Conservation (phyloP, 2,329 filamentous ascomycete genomes). For the Colletotrichum ledebouriae region DNA sequence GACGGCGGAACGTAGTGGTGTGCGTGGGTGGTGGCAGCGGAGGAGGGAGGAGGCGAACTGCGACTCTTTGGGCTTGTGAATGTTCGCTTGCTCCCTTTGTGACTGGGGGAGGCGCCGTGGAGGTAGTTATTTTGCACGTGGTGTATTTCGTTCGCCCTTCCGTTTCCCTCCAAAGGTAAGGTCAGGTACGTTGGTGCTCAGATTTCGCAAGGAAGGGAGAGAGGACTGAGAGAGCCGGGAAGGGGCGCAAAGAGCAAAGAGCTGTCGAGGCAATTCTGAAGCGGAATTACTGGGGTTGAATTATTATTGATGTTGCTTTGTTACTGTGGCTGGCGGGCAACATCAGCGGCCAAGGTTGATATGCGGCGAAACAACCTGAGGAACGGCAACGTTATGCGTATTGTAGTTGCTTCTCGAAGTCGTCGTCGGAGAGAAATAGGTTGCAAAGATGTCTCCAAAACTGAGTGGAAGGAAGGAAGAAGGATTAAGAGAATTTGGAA, state of each 20-base stretch:
- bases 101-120: neutral
- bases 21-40: conserved; percentile 6
- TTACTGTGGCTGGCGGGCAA: conserved; percentile 11
- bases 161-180: neutral
- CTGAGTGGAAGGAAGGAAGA: neutral
- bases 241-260: neutral
- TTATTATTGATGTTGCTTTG: conserved; percentile 9
- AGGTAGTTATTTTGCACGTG: neutral
- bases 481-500: conserved; percentile 11
- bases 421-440: neutral
- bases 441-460: neutral
- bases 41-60: conserved; percentile 19
- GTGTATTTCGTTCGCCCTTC: conserved; percentile 8
- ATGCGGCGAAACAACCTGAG: conserved; percentile 9
- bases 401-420: neutral
- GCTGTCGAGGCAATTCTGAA: neutral
- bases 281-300: conserved; percentile 5
- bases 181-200: conserved; percentile 8
- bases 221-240: neutral
- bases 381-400: conserved; percentile 4
- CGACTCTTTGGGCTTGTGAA: conserved; percentile 16
- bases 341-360: conserved; percentile 4
- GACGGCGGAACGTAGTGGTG: neutral
- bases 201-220: neutral
- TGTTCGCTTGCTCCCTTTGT: neutral